Conservation (phyloP, 345 rosid species). For the Gossypium mustelinum region DNA sequence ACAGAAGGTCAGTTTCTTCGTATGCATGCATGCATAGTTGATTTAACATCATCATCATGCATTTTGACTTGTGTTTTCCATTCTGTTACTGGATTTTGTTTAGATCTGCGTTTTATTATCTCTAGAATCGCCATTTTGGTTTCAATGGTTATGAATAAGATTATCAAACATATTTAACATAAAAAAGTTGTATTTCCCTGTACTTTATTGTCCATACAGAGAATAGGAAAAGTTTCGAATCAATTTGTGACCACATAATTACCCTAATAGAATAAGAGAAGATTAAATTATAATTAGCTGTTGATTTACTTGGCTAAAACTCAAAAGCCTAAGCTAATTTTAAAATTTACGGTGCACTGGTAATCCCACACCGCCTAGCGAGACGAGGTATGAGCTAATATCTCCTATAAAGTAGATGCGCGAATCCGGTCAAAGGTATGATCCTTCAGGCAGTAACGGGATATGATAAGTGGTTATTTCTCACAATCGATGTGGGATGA, state of each 20-base stretch:
- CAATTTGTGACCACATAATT: background rate
- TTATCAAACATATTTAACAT: too few species aligned
- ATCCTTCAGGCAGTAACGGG: constrained; percentile 65
- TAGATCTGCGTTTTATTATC: constrained; percentile 7
- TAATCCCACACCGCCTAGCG: constrained; percentile 35
- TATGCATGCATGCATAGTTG: background rate
- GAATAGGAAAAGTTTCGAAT: too few species aligned
- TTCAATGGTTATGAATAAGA: background rate
- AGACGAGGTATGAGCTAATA: background rate
- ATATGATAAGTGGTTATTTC: constrained; percentile 46
- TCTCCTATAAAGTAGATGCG: background rate
- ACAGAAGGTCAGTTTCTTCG: constrained; percentile 8
- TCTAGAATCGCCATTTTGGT: background rate
- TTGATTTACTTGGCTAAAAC: background rate
- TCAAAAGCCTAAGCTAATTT: background rate
- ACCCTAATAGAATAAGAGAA: background rate
- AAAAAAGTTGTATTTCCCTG: too few species aligned
- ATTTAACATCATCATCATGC: background rate
- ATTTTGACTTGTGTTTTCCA: background rate
- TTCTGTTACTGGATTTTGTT: background rate
- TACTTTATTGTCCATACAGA: too few species aligned
- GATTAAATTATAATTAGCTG: background rate
- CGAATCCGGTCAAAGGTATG: rapidly evolving
- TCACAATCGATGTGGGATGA: constrained; percentile 40
- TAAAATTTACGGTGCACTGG: background rate